Percentiles rank a stretch among this genome's conserved stretches.
Conservation (phyloP, 2,329 filamentous ascomycete genomes). For the Botrytis tulipae region DNA sequence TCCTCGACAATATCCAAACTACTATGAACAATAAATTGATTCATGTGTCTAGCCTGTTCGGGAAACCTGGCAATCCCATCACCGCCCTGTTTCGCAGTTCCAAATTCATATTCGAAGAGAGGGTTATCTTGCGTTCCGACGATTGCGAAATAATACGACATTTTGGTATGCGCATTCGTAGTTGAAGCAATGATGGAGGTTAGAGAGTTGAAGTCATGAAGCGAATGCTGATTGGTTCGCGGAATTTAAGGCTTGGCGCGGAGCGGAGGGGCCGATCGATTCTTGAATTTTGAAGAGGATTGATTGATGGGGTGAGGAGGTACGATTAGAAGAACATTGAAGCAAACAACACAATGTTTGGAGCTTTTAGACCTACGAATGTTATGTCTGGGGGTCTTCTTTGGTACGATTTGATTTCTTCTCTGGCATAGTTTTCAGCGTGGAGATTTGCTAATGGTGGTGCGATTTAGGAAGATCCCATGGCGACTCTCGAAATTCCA, state of each 20-base stretch:
- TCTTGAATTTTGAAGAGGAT: constrained; percentile 26
- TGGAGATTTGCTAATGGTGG: constrained; percentile 25
- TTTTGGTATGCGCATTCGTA: constrained; percentile 44
- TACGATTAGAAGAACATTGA: constrained; percentile 21
- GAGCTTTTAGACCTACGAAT: constrained; percentile 76
- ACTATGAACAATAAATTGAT: constrained; percentile 95
- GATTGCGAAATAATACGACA: constrained; percentile 99
- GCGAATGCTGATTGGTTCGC: constrained; percentile 32
- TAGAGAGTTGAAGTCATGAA: constrained; percentile 22
- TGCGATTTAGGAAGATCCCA: constrained; percentile 73
- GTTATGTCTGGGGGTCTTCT: constrained; percentile 76
- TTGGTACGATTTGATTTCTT: constrained; percentile 54
- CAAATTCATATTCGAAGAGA: constrained; percentile 95
- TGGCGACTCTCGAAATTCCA: constrained; percentile 92
- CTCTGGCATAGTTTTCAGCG: neutral
- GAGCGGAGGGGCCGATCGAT: constrained; percentile 24
- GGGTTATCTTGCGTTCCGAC: constrained; percentile 94
- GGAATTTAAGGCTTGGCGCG: constrained; percentile 30
- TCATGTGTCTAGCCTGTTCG: constrained; percentile 86
- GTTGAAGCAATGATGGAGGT: constrained; percentile 11
- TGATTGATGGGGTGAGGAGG: neutral
- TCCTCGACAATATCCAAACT: constrained; percentile 95
- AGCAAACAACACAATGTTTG: constrained; percentile 65
- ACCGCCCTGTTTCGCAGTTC: constrained; percentile 91
- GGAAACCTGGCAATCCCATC: constrained; percentile 88